Evolutionary conservation across 768 basidiomycete genomes (phyloP).

Genomic region (Coprinellus aureogranulatus): DNA sequence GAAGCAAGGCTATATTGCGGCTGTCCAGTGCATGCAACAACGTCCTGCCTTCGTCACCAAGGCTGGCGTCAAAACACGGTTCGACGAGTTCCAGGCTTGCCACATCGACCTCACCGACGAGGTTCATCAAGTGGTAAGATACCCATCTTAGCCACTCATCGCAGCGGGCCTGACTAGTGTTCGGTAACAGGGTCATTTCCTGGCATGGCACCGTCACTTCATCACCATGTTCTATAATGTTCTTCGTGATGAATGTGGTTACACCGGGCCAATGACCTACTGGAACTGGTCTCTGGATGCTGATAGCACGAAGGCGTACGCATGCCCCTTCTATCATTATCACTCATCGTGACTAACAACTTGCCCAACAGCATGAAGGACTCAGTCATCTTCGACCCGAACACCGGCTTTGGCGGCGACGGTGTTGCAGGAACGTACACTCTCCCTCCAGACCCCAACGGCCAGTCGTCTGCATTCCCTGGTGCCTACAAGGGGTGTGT

Average conservation of each 20-base stretch:
- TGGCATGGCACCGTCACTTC: constrained; percentile 25
- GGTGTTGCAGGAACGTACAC: constrained; percentile 4
- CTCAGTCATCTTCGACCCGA: constrained; percentile 1
- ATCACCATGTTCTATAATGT: constrained; percentile 19
- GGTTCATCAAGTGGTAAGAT: constrained; percentile 22
- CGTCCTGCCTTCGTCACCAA: background rate
- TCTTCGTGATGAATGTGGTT: constrained; percentile 23
- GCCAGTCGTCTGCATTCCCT: background rate
- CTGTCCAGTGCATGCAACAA: constrained; percentile 18
- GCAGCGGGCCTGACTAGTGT: too few relatives aligned
- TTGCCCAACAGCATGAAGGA: background rate
- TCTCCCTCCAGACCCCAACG: constrained; percentile 2
- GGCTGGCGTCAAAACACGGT: constrained; percentile 13
- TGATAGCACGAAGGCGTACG: background rate
- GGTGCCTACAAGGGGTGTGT: constrained; percentile 1
- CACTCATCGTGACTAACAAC: background rate
- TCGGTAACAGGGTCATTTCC: constrained; percentile 27
- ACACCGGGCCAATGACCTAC: constrained; percentile 19
- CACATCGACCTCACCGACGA: constrained; percentile 21
- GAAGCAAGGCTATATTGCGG: constrained; percentile 14
- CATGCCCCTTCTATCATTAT: background rate
- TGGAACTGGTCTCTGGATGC: constrained; percentile 7
- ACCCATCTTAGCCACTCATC: too few relatives aligned
- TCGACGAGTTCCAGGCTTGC: constrained; percentile 22
- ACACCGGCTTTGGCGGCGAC: constrained; percentile 7